Conservation (phyloP, 2,329 filamentous ascomycete species). For the Chalaropsis ovoidea region DNA sequence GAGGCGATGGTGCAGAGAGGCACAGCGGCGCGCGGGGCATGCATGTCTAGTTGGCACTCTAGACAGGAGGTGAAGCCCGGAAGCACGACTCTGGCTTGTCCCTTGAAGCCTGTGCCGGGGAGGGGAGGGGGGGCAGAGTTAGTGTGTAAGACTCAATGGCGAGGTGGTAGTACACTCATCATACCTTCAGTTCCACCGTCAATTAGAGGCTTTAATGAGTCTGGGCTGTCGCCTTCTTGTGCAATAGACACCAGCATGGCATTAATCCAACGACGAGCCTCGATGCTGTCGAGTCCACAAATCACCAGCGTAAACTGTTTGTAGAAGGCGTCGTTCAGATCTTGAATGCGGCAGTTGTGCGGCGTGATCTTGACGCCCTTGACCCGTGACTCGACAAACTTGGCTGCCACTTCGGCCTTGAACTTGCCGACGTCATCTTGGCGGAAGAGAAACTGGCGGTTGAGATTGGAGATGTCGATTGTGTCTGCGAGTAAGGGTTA, state of each 20-base stretch:
- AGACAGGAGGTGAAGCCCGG: conserved; percentile 92
- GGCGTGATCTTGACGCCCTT: conserved; percentile 87
- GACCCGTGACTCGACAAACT: conserved; percentile 81
- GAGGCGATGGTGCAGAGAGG: conserved; percentile 93
- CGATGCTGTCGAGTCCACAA: conserved; percentile 92
- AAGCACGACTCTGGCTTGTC: conserved; percentile 83
- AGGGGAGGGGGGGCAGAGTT: background rate
- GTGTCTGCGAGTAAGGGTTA: conserved; percentile 52
- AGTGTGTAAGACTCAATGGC: background rate
- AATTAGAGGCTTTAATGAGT: conserved; percentile 84
- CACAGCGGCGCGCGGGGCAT: conserved; percentile 91
- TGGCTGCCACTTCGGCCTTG: conserved; percentile 87
- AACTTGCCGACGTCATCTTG: conserved; percentile 81
- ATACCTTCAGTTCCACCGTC: conserved; percentile 88
- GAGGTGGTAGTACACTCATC: conserved; percentile 10
- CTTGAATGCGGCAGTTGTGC: conserved; percentile 90
- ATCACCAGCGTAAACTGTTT: conserved; percentile 92
- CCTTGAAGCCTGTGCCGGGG: conserved; percentile 70
- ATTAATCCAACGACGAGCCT: conserved; percentile 98
- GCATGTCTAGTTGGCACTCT: conserved; percentile 97
- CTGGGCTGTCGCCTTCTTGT: conserved; percentile 61
- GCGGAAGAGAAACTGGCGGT: conserved; percentile 94
- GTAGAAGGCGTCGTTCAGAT: conserved; percentile 93
- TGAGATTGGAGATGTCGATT: conserved; percentile 96
- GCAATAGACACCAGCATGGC: conserved; percentile 85